Evolutionary conservation across 495 filamentous ascomycete species (phyloP), one percentile per base, ranked within the genome.

Genomic region (Elaphomyces granulatus): DNA sequence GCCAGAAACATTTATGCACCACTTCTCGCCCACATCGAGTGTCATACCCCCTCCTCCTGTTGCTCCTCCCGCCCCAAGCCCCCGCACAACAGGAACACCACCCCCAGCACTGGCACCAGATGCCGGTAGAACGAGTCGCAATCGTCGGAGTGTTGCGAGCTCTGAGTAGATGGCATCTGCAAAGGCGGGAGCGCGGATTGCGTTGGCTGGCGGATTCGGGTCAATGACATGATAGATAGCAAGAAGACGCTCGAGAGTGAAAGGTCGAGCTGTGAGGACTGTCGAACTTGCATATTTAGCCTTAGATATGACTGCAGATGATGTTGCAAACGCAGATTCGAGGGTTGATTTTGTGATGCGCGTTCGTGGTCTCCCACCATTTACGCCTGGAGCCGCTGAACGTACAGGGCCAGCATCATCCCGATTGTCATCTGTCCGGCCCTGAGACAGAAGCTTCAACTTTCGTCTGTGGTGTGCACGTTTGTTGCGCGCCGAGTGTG

Each of bases 221-320:
- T 81, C 60, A 32, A 95, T 77, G 1, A 81, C 78, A 18, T 80
- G 77, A 47, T 88, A 87, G 18, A 98, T 92, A 0, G 88, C 85
- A 15, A 93, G 62, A 59, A 94, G 66, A 3, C 90, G 69, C 62
- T 98, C 90, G 8, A 95, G 61, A 14, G 83, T 73, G 51, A 95
- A 98, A 2, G 85, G 74, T 38, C 86, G 79, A 1, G 64, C 64
- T 12, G 87, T 80, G 9, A 81, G 76, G 3, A 94, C 73, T 63
- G 42, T 82, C 61, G 30, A 94, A 56, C 2, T 33, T 20, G 14
- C 16, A 15, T 17, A 18, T n/a, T n/a, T n/a, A 8, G n/a, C 26
- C 8, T 61, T 60, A 26, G 61, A 64, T 0, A 60, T 66, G 2
- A 55, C 61, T 9, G 58, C 59, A 2, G 55, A 63, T 8, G 56